These are phyloP conservation scores for Asparagopsis taxiformis DNA, from an alignment of 31 red algal species.

Conservation along the genomic window DNA sequence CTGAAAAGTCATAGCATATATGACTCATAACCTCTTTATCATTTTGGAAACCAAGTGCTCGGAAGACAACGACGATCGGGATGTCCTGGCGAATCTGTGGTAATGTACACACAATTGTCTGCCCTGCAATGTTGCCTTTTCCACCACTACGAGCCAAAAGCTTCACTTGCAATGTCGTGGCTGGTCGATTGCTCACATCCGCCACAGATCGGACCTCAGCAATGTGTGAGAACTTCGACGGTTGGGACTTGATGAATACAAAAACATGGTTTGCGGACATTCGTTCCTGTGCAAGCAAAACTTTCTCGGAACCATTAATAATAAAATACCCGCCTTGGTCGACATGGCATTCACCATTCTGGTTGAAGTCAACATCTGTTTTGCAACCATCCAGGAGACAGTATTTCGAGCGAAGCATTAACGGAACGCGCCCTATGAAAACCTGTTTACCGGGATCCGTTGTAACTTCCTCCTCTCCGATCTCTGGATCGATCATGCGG, in stretches of 20 bases:
- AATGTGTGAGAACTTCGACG: conserved; percentile 76
- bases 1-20: conserved; percentile 87
- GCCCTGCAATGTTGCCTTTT: conserved; percentile 60
- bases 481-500: conserved; percentile 61
- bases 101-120: conserved; percentile 77
- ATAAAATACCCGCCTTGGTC: conserved; percentile 99
- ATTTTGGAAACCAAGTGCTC: conserved; percentile 92
- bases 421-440: conserved; percentile 85
- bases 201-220: conserved; percentile 95
- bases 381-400: conserved; percentile 69
- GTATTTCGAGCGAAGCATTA: conserved; percentile 92
- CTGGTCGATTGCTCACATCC: conserved; percentile 84
- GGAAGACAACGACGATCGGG: conserved; percentile 94
- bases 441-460: conserved; percentile 37
- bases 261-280: conserved; percentile 95
- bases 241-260: conserved; percentile 73
- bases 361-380: conserved; percentile 63
- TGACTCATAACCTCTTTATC: conserved; percentile 97
- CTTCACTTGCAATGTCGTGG: conserved; percentile 74
- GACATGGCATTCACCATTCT: conserved; percentile 93
- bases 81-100: conserved; percentile 90
- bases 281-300: conserved; percentile 96
- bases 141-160: conserved; percentile 60
- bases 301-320: conserved; percentile 99
- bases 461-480: conserved; percentile 68